Evolutionary conservation across 2,329 filamentous ascomycete species (phyloP).

Genomic region (Pyrenochaeta sp.): DNA sequence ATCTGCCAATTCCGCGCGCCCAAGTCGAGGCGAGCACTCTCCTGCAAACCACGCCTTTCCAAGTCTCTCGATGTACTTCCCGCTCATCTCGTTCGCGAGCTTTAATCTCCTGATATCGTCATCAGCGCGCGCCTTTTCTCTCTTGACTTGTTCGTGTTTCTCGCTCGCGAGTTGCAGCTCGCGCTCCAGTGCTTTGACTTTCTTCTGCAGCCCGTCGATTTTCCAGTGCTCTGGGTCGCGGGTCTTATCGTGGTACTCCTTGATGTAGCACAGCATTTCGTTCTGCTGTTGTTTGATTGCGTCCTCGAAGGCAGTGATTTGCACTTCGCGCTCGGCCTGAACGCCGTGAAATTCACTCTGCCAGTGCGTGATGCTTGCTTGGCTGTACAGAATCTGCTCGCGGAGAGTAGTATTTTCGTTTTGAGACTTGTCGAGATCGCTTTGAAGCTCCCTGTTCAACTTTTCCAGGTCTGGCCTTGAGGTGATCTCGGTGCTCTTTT

Average conservation of each 20-base stretch:
- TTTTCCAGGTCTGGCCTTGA: neutral
- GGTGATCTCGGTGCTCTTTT: neutral
- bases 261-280: conserved; percentile 12
- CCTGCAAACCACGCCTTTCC: conserved; percentile 1
- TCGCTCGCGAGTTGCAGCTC: neutral
- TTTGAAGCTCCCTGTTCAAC: conserved; percentile 4
- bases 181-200: conserved; percentile 6
- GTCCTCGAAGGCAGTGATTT: conserved; percentile 3
- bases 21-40: too few species aligned
- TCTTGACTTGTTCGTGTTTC: conserved; percentile 3
- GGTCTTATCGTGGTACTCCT: conserved; percentile 14
- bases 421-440: neutral
- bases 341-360: conserved; percentile 2
- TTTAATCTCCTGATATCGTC: neutral
- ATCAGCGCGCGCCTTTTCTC: conserved; percentile 3
- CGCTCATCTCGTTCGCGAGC: neutral
- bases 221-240: conserved; percentile 11
- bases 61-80: conserved; percentile 2
- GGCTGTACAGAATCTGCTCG: neutral
- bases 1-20: too few species aligned
- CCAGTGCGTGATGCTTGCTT: neutral
- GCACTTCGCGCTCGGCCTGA: conserved; percentile 4
- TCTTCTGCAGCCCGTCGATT: conserved; percentile 7
- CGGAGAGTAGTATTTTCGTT: conserved; percentile 1
- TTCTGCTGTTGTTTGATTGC: neutral